Evolutionary conservation across 2,329 filamentous ascomycete species (phyloP).

Genomic region (Teratosphaeria nubilosa): DNA sequence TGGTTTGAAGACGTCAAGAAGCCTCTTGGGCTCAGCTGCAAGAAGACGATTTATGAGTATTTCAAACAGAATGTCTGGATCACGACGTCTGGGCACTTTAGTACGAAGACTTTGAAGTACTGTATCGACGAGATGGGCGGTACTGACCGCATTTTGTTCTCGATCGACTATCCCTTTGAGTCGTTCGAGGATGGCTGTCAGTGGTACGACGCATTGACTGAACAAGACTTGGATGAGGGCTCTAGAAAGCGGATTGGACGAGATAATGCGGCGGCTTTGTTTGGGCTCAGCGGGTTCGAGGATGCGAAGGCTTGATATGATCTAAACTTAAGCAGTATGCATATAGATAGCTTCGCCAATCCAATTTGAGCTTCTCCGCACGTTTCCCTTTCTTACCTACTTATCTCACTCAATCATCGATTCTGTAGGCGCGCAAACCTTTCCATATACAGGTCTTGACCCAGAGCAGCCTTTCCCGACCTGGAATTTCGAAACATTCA

Average conservation of each 20-base stretch:
- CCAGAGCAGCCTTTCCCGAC: no score
- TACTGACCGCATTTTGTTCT: constrained; percentile 20
- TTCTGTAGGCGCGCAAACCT: no score
- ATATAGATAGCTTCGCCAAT: not conserved
- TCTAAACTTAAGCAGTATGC: not conserved
- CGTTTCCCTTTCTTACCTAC: not conserved
- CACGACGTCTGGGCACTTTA: constrained; percentile 47
- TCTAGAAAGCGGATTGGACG: constrained; percentile 18
- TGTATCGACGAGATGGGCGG: constrained; percentile 26
- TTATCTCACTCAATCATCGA: not conserved
- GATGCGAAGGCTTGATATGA: not conserved
- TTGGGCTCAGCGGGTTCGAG: not conserved
- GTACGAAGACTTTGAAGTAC: constrained; percentile 36
- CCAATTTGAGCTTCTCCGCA: no score
- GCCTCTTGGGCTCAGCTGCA: constrained; percentile 20
- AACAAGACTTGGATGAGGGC: constrained; percentile 10
- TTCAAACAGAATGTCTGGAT: constrained; percentile 42
- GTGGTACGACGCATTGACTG: constrained; percentile 16
- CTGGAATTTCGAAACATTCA: not conserved
- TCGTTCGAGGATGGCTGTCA: constrained; percentile 20
- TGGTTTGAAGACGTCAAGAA: constrained; percentile 23
- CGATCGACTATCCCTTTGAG: constrained; percentile 24
- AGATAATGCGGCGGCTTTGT: constrained; percentile 13
- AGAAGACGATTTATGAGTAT: constrained; percentile 23
- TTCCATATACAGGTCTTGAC: no score